Evolutionary conservation across 257 asterid species (phyloP), one percentile per base, ranked within the genome.

Genomic region (Primulina eburnea): DNA sequence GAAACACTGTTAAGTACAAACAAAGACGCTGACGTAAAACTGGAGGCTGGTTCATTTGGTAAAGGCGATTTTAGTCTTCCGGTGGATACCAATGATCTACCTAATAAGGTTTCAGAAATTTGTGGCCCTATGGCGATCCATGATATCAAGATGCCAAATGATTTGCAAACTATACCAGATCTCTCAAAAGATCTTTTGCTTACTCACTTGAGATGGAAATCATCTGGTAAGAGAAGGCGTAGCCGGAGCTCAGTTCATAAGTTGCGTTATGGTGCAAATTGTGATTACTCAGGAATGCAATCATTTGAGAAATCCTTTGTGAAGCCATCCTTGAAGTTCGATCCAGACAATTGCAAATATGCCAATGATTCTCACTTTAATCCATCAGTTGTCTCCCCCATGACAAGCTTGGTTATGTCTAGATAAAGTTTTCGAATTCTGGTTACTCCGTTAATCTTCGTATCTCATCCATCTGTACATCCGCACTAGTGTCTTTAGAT

Each of bases 391-490:
- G 90, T 72, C 50, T 67, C 90, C 7, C 59, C 85, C 4, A 26
- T 85, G 60, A 67, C 87, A 5, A 86, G 73, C 76, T 66, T 92
- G 85, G 95, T 89, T 12, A 80, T 92, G 93, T 86, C 97, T n/a
- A 70, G 87, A 77, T 89, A 84, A 90, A 62, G 58, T n/a, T 76
- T 29, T 52, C 35, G 50, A 12, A 43, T 16, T 50, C 56, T 16
- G 7, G 2, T 47, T 12, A 12, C 55, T 10, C 4, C 55, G 11
- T 3, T 17, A 6, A 0, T 14, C 55, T 47, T 47, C 14, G 4
- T 8, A 40, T 9, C 50, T 40, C 50, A 40, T 40, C 50, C 4
- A 9, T 40, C 50, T 35, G 43, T 35, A 35, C 43, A 35, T 35
- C 7, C 16, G 50, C 2, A 0, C 4, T 40, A 40, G 50, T 40